Conservation (phyloP, 2,329 filamentous ascomycete species). For the Diaporthe destruens region DNA sequence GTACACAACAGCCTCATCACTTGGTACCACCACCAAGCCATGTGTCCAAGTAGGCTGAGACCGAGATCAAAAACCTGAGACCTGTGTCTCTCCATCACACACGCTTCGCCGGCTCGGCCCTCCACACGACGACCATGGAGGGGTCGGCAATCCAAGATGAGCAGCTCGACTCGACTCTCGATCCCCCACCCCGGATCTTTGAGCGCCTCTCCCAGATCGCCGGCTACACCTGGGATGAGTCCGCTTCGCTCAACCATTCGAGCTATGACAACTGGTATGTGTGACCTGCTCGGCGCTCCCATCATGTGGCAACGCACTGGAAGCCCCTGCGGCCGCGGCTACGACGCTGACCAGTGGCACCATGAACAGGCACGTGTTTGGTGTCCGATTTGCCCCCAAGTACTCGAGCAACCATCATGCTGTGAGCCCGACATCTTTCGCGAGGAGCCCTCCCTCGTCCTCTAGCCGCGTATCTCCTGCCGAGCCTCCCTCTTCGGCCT, state of each 20-base stretch:
- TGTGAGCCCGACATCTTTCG: slow-evolving; percentile 58
- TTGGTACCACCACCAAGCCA: slow-evolving; percentile 32
- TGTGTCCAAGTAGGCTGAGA: slow-evolving; percentile 40
- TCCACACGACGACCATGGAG: slow-evolving; percentile 62
- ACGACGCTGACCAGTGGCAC: slow-evolving; percentile 41
- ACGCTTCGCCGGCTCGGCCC: slow-evolving; percentile 32
- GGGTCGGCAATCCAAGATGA: slow-evolving; percentile 62
- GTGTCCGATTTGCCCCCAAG: slow-evolving; percentile 68
- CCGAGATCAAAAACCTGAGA: slow-evolving; percentile 41
- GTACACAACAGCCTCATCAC: slow-evolving; percentile 12
- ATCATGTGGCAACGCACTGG: not conserved
- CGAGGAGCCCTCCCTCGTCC: slow-evolving; percentile 56
- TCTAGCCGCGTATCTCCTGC: slow-evolving; percentile 55
- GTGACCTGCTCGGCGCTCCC: slow-evolving; percentile 19
- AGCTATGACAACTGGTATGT: slow-evolving; percentile 90
- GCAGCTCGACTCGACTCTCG: slow-evolving; percentile 60
- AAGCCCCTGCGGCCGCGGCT: not conserved
- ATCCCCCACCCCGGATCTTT: slow-evolving; percentile 76
- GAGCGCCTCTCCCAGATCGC: slow-evolving; percentile 80
- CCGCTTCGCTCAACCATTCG: slow-evolving; percentile 67
- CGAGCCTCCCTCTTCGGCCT: slow-evolving; percentile 53
- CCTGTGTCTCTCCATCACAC: slow-evolving; percentile 40
- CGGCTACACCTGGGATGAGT: slow-evolving; percentile 83
- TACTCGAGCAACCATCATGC: slow-evolving; percentile 56
- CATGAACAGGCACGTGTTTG: slow-evolving; percentile 71